Conservation (phyloP, 2,329 filamentous ascomycete species). For the Colletotrichum coccodes region DNA sequence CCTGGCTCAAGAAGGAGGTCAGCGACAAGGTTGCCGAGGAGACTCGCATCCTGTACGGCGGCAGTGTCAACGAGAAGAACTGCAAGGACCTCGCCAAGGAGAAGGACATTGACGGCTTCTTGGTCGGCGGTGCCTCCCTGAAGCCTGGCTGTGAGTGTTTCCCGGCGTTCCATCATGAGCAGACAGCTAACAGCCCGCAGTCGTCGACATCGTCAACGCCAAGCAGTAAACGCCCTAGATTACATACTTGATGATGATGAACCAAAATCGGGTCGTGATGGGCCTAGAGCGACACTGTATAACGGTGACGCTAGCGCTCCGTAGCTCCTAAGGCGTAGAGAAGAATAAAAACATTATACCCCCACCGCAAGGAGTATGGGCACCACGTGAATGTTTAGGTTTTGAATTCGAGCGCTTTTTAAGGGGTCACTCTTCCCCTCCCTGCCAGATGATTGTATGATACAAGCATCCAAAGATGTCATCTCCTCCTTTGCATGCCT, state of each 20-base stretch:
- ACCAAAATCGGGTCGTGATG: slow-evolving; percentile 5
- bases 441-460: slow-evolving; percentile 19
- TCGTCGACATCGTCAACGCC: slow-evolving; percentile 70
- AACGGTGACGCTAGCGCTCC: not conserved
- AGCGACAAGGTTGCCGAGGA: slow-evolving; percentile 80
- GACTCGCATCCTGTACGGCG: slow-evolving; percentile 95
- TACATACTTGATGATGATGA: slow-evolving; percentile 31
- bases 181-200: slow-evolving; percentile 42
- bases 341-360: slow-evolving; percentile 26
- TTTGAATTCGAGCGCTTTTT: slow-evolving; percentile 18
- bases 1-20: slow-evolving; percentile 86
- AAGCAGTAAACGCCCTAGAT: slow-evolving; percentile 52
- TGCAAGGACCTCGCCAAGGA: slow-evolving; percentile 92
- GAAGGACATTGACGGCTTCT: slow-evolving; percentile 96
- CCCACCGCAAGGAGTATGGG: not conserved
- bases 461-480: slow-evolving; percentile 24
- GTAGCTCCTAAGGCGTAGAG: slow-evolving; percentile 4
- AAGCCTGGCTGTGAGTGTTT: slow-evolving; percentile 87
- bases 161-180: not conserved
- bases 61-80: slow-evolving; percentile 98
- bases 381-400: slow-evolving; percentile 1
- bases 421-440: slow-evolving; percentile 15
- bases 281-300: not conserved
- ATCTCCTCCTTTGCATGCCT: slow-evolving; percentile 9
- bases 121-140: slow-evolving; percentile 94